A percentile compares a stretch with the other conserved stretches of the same genome.
These are phyloP conservation scores for Podospora conica DNA, from an alignment of 495 filamentous ascomycete genomes.

Conservation along the genomic window DNA sequence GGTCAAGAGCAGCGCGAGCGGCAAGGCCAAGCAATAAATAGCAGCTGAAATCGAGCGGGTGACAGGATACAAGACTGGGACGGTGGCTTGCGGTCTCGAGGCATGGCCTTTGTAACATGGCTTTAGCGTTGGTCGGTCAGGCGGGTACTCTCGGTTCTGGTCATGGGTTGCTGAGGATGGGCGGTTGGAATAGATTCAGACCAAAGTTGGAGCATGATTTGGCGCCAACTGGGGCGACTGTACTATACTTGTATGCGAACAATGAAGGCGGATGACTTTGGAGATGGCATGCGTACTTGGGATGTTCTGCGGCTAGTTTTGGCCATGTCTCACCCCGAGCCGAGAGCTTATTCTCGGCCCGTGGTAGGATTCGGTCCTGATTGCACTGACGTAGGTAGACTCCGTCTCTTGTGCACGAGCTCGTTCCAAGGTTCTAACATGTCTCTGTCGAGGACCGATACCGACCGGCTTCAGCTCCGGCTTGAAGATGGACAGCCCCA, in stretches of 20 bases:
- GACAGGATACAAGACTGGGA: neutral
- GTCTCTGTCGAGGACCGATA: neutral
- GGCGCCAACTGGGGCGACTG: neutral
- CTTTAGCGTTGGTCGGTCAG: constrained; percentile 2
- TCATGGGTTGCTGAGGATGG: neutral
- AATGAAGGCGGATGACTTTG: neutral
- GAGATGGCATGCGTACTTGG: too few species aligned
- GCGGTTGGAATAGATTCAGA: neutral
- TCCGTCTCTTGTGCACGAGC: neutral
- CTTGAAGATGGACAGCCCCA: neutral
- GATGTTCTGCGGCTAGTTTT: too few species aligned
- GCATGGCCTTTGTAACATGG: constrained; percentile 10
- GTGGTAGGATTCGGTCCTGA: too few species aligned
- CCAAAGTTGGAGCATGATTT: neutral
- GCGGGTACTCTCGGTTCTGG: neutral
- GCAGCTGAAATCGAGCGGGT: neutral
- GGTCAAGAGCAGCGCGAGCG: constrained; percentile 63
- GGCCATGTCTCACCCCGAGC: too few species aligned
- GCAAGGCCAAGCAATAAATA: constrained; percentile 45
- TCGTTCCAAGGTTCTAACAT: neutral
- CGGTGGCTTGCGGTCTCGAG: neutral
- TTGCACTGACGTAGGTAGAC: too few species aligned
- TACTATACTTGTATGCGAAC: neutral
- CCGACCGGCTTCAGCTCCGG: neutral
- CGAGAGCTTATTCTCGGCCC: too few species aligned